A percentile compares a stretch with the other conserved stretches of the same genome.
phyloP scores from a whole-genome alignment of 176 grass and related monocot species.

The Oropetium thomaeum region DNA sequence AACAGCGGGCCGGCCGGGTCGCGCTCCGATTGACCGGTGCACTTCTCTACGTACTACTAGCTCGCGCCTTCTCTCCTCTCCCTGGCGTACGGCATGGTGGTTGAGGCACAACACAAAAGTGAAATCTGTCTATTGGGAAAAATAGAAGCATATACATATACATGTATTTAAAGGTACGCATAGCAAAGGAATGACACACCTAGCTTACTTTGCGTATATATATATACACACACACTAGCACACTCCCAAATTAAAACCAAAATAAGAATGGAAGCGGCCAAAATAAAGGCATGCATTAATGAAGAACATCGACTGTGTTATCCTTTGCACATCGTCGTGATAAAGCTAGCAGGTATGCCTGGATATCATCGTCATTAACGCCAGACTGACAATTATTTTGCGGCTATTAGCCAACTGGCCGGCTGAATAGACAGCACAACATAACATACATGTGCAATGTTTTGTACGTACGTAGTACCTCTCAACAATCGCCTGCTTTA shows the following conservation, averaged over 20 bases:
- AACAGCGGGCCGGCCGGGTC: too few species aligned
- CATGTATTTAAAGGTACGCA: constrained; percentile 33
- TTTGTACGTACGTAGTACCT: neutral
- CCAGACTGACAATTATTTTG: neutral
- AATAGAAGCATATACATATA: neutral
- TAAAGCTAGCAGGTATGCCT: too few species aligned
- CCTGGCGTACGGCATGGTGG: too few species aligned
- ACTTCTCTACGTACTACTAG: too few species aligned
- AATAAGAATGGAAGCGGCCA: neutral
- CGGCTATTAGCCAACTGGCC: neutral
- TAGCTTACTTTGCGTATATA: constrained; percentile 10
- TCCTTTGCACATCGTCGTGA: neutral
- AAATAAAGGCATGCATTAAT: neutral
- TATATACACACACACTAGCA: neutral
- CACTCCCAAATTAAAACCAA: neutral
- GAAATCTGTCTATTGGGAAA: neutral
- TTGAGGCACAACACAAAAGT: neutral
- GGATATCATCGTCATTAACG: neutral
- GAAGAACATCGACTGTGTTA: neutral
- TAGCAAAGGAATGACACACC: constrained; percentile 50
- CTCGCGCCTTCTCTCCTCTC: too few species aligned
- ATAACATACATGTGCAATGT: neutral
- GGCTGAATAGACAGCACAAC: neutral
- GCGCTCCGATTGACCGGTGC: neutral
- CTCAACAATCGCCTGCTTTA: too few species aligned